Conservation (phyloP, 768 basidiomycete genomes). For the Mycena pura region DNA sequence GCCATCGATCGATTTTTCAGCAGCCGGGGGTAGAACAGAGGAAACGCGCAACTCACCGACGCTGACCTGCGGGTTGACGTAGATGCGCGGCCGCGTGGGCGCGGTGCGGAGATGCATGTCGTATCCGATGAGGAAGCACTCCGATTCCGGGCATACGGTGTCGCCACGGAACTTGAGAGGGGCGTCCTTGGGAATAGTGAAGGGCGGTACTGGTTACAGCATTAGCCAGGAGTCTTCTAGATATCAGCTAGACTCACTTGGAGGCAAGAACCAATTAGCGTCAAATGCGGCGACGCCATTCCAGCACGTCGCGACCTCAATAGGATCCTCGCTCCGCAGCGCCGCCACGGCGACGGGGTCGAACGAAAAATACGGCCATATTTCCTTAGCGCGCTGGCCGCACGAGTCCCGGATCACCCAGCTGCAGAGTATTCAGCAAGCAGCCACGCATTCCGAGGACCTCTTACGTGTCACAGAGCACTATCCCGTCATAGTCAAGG, state of each 20-base stretch:
- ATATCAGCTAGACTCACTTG: neutral
- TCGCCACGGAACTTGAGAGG: conserved; percentile 27
- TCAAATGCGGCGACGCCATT: conserved; percentile 82
- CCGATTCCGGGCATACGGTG: conserved; percentile 25
- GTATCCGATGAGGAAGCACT: conserved; percentile 28
- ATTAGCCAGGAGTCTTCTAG: neutral
- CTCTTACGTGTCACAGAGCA: conserved; percentile 61
- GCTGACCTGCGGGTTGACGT: conserved; percentile 24
- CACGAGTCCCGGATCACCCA: conserved; percentile 32
- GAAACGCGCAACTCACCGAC: conserved; percentile 14
- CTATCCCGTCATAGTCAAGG: conserved; percentile 56
- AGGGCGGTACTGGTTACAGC: neutral
- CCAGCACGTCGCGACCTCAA: conserved; percentile 87
- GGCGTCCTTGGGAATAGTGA: conserved; percentile 5
- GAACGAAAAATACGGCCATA: conserved; percentile 73
- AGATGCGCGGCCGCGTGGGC: conserved; percentile 26
- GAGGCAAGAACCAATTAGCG: conserved; percentile 25
- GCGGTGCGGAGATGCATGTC: conserved; percentile 31
- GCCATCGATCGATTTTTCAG: neutral
- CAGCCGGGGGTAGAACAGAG: neutral
- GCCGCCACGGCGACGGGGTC: conserved; percentile 72
- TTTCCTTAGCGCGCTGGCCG: conserved; percentile 62
- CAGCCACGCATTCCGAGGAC: conserved; percentile 40
- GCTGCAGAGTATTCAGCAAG: neutral
- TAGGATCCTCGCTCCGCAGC: conserved; percentile 52